Percentiles rank a stretch among this genome's conserved stretches.
These are phyloP conservation scores for Colletotrichum shisoi DNA, from an alignment of 2,329 filamentous ascomycete genomes.

Conservation along the genomic window DNA sequence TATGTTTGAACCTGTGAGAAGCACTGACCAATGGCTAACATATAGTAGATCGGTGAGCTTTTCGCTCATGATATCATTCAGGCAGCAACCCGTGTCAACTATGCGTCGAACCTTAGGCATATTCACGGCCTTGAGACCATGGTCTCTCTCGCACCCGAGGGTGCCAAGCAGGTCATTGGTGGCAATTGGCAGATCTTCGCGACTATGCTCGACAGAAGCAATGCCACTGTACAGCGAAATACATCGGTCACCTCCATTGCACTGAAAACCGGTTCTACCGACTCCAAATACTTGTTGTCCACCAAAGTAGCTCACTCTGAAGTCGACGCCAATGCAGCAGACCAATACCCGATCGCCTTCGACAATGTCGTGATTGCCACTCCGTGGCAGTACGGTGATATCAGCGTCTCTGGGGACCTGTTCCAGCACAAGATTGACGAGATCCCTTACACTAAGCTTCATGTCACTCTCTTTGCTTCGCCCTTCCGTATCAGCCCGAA, in stretches of 20 bases:
- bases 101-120: conserved; percentile 83
- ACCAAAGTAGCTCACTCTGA: conserved; percentile 45
- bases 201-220: conserved; percentile 74
- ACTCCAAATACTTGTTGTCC: conserved; percentile 58
- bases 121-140: conserved; percentile 92
- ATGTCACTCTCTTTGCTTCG: conserved; percentile 89
- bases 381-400: conserved; percentile 81
- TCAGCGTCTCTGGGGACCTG: conserved; percentile 69
- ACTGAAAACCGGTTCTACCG: conserved; percentile 51
- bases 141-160: conserved; percentile 89
- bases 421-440: conserved; percentile 74
- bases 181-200: conserved; percentile 96
- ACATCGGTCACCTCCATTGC: conserved; percentile 71
- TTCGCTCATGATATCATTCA: conserved; percentile 88
- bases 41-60: conserved; percentile 62
- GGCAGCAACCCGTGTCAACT: conserved; percentile 91
- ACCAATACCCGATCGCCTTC: conserved; percentile 64
- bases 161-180: conserved; percentile 78
- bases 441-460: conserved; percentile 85
- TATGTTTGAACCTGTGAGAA: conserved; percentile 42
- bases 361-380: conserved; percentile 84
- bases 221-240: conserved; percentile 69
- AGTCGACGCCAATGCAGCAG: conserved; percentile 43
- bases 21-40: conserved; percentile 13
- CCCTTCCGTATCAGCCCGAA: conserved; percentile 72